phyloP scores from a whole-genome alignment of 2,329 filamentous ascomycete species.

The Harringtonia lauricola region DNA sequence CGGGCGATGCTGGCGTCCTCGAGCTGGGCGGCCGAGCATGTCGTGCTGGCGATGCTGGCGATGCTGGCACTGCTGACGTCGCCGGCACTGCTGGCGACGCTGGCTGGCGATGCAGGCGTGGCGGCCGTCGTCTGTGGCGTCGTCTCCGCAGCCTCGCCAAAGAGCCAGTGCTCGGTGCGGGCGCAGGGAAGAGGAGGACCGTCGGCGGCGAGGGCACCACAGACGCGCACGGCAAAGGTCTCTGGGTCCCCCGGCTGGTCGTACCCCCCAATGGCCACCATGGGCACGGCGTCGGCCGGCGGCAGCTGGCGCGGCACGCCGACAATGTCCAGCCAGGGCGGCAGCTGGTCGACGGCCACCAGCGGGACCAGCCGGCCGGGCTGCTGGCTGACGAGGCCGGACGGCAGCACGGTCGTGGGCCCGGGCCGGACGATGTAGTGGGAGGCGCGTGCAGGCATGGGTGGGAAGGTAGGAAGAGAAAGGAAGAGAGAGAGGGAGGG shows the following conservation, averaged over 20 bases:
- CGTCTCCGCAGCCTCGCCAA: no score
- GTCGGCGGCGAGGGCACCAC: no score
- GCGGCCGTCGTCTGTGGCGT: not conserved
- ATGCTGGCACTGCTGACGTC: not conserved
- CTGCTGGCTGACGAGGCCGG: conserved; percentile 12
- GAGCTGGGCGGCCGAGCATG: no score
- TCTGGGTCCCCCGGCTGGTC: no score
- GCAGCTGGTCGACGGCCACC: conserved; percentile 42
- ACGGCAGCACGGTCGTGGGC: conserved; percentile 16
- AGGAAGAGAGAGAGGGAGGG: not conserved
- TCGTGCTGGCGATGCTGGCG: not conserved
- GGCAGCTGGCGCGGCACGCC: conserved; percentile 31
- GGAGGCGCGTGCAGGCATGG: conserved; percentile 18
- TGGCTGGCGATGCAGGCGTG: not conserved
- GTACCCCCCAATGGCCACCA: conserved; percentile 24
- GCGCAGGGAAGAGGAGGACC: no score
- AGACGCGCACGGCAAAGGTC: no score
- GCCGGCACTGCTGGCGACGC: not conserved
- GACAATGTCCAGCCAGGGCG: conserved; percentile 29
- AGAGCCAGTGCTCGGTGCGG: no score
- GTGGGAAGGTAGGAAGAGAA: not conserved
- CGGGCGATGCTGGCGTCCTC: no score
- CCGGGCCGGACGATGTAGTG: conserved; percentile 34
- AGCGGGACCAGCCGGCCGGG: conserved; percentile 35
- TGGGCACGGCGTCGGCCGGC: conserved; percentile 24